Percentiles rank a stretch among this genome's conserved stretches.
These are phyloP conservation scores for Microbotryum silenes-acaulis DNA, from an alignment of 1,284 basidiomycete genomes.

Conservation along the genomic window DNA sequence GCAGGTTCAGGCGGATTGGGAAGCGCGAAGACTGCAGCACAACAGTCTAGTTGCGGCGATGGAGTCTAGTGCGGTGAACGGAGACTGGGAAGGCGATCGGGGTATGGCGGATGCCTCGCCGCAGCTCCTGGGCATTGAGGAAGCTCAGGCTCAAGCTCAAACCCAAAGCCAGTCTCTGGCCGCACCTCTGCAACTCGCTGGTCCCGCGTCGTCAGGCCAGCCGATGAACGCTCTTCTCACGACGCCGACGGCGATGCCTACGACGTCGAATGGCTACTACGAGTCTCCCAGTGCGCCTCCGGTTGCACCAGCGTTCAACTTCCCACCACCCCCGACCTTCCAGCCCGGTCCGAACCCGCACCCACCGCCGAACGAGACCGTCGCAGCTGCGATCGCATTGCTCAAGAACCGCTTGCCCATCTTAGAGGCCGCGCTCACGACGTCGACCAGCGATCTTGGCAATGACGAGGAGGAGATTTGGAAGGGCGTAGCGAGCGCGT, in stretches of 20 bases:
- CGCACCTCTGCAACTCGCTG: background rate
- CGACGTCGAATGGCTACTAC: background rate
- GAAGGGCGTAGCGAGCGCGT: conserved; percentile 31
- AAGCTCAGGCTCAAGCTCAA: conserved; percentile 10
- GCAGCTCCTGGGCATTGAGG: too few species aligned
- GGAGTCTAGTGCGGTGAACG: too few species aligned
- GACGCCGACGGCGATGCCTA: background rate
- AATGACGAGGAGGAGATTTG: conserved; percentile 33
- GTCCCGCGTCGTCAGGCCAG: background rate
- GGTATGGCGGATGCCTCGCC: too few species aligned
- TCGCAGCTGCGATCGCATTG: conserved; percentile 21
- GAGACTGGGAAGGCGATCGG: too few species aligned
- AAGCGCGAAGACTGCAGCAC: too few species aligned
- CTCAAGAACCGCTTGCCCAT: conserved; percentile 28
- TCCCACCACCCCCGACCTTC: background rate
- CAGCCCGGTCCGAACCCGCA: background rate
- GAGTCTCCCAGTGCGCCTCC: too few species aligned
- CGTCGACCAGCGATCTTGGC: conserved; percentile 19
- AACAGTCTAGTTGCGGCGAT: too few species aligned
- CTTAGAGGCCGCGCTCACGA: conserved; percentile 27
- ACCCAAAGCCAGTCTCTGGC: conserved; percentile 7
- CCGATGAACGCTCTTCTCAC: background rate
- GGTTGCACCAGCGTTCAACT: background rate
- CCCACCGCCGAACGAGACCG: conserved; percentile 3
- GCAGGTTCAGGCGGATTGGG: too few species aligned